Base-by-base conservation (phyloP, 805 yeast species). In the Zygoascus tannicola region DNA sequence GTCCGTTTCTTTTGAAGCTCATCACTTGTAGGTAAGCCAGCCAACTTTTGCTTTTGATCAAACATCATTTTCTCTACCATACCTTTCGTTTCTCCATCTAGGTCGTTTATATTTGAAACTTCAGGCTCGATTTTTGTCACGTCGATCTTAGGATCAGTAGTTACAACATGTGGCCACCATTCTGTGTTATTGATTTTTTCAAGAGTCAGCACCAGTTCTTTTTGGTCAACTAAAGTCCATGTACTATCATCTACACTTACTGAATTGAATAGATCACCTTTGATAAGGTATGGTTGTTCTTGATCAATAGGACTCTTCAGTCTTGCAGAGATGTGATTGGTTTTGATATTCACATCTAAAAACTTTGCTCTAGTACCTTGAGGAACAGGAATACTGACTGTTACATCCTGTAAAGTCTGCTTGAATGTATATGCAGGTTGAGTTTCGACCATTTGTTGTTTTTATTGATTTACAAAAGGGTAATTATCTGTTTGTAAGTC, bases 161-260 rank as follows among this genome's bases (percentile, higher is more conserved):
- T 57, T 3, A 69, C 62, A 7, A 70, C 70, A 46, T 64, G 70
- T 16, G 73, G 72, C 74, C 74, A 69, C 74, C 74, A 70, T 42
- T 68, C 68, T 41, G 54, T 54, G 38, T 57, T 50, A 50, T 59
- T 63, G 35, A 40, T 37, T 50, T 69, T 69, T 30, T 66, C 69
- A 15, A 69, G 54, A 5, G 63, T 56, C 16, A 69, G 47, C 7
- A 56, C 49, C 20, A 69, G 56, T 47, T 62, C 69, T 32, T 50
- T 53, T 37, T 56, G 58, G 43, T 69, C 73, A 18, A 59, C 66
- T 3, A 70, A 55, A 3, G 69, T 56, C 74, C 74, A 69, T 2
- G 71, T 65, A 8, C 64, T 59, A 20, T 59, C 69, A 21, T 60
- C 70, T 1, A 48, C 52, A 32, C 51, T 54, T 16, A 62, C 50